These are phyloP conservation scores for Hawksworthiomyces lignivorus DNA, from an alignment of 2,329 filamentous ascomycete genomes.

Conservation along the genomic window DNA sequence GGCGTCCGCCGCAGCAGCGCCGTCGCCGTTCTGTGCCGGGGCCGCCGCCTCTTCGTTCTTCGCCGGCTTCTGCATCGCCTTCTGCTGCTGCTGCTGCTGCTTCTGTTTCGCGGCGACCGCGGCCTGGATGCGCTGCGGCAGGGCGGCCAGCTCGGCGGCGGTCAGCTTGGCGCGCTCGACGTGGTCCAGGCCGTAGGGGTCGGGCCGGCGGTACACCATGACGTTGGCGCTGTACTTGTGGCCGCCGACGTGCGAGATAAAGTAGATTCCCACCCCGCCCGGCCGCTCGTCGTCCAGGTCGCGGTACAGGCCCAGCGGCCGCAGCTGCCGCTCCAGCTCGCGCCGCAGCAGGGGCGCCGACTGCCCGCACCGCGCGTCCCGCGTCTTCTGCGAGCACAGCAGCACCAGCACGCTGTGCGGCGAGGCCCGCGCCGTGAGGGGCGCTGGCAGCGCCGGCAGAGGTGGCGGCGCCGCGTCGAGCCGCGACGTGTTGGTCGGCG, in stretches of 20 bases:
- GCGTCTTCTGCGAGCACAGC: constrained; percentile 89
- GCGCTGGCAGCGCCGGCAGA: constrained; percentile 16
- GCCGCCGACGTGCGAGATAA: constrained; percentile 91
- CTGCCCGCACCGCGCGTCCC: constrained; percentile 90
- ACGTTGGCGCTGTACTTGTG: constrained; percentile 96
- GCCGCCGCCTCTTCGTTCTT: constrained; percentile 21
- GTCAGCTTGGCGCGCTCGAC: constrained; percentile 31
- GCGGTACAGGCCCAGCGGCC: constrained; percentile 74
- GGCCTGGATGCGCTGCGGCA: constrained; percentile 13
- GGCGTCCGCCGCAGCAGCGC: constrained; percentile 23
- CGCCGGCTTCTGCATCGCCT: constrained; percentile 10
- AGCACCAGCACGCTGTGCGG: constrained; percentile 84
- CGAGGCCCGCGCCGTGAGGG: constrained; percentile 49
- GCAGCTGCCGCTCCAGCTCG: constrained; percentile 83
- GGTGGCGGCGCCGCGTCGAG: constrained; percentile 30
- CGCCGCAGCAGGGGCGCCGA: constrained; percentile 81
- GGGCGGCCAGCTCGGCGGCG: constrained; percentile 28
- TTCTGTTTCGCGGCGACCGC: too few species aligned
- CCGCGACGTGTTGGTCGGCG: constrained; percentile 66
- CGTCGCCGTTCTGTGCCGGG: constrained; percentile 10
- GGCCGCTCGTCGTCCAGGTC: constrained; percentile 84
- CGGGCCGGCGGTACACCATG: constrained; percentile 71
- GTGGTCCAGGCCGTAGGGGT: constrained; percentile 47
- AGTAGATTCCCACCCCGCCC: constrained; percentile 90
- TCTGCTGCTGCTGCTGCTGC: too few species aligned